Percentiles rank a stretch among this genome's conserved stretches.
Conservation (phyloP, 306 rosid genomes). For the Gleditsia sinensis region DNA sequence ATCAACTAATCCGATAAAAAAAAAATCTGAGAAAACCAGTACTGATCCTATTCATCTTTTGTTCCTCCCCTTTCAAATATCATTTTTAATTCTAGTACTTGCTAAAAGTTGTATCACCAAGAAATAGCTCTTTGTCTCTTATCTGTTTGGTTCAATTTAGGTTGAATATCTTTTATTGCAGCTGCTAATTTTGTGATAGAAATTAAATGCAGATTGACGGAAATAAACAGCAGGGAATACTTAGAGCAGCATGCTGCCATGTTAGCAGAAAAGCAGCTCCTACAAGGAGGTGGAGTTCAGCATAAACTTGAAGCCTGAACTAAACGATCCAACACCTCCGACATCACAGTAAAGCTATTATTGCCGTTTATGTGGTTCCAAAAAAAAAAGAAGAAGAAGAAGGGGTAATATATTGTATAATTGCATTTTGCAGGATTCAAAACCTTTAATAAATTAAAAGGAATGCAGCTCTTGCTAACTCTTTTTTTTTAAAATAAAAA, state of each 20-base stretch:
- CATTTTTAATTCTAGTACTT: too few species aligned
- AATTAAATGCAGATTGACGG: conserved; percentile 74
- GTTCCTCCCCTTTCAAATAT: too few species aligned
- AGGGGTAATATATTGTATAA: background rate
- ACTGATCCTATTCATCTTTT: too few species aligned
- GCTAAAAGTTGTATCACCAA: too few species aligned
- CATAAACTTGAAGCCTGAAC: conserved; percentile 40
- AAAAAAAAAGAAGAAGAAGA: background rate
- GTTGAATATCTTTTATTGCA: conserved; percentile 19
- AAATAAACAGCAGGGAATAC: conserved; percentile 90
- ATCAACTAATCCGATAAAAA: too few species aligned
- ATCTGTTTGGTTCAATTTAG: too few species aligned
- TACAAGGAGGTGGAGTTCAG: conserved; percentile 9
- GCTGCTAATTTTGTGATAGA: conserved; percentile 30
- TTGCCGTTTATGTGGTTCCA: background rate
- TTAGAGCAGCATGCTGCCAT: conserved; percentile 76
- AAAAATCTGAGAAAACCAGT: too few species aligned
- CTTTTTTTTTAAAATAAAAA: background rate
- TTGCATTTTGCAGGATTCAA: background rate
- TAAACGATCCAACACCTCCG: background rate
- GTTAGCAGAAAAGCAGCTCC: conserved; percentile 49
- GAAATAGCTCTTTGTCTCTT: too few species aligned
- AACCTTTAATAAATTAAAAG: background rate
- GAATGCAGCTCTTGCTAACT: background rate
- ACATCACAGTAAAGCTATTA: background rate